Percentiles rank a stretch among this genome's conserved stretches.
These are phyloP conservation scores for Crucibulum laeve DNA, from an alignment of 768 basidiomycete species.

Conservation along the genomic window DNA sequence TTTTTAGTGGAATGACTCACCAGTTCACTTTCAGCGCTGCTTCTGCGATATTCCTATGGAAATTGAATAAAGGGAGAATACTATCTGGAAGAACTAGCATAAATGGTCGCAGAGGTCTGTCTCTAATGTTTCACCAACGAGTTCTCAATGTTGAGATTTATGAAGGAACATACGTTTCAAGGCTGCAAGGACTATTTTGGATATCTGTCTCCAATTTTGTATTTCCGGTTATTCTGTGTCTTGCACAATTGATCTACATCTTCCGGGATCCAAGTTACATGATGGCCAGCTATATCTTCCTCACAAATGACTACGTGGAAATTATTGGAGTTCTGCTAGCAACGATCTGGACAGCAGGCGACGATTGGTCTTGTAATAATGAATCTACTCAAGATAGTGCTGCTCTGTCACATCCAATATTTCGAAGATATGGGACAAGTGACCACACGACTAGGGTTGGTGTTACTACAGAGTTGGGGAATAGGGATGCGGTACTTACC, in stretches of 20 bases:
- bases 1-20: not conserved
- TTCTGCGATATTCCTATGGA: not conserved
- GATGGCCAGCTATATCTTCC: not conserved
- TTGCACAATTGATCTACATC: not conserved
- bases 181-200: slow-evolving; percentile 9
- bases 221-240: slow-evolving; percentile 4
- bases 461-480: no score
- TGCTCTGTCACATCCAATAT: no score
- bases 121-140: not conserved
- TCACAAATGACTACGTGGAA: not conserved
- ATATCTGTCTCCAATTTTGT: slow-evolving; percentile 10
- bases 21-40: not conserved
- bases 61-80: not conserved
- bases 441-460: no score
- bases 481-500: no score
- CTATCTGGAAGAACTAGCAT: not conserved
- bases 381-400: no score
- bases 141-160: no score
- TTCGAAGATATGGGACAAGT: no score
- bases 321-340: not conserved
- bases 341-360: not conserved
- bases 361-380: no score
- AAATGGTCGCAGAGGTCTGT: not conserved
- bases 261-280: not conserved
- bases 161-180: no score